Base-by-base conservation (phyloP, 106 monocot species). In the Chionographis japonica region DNA sequence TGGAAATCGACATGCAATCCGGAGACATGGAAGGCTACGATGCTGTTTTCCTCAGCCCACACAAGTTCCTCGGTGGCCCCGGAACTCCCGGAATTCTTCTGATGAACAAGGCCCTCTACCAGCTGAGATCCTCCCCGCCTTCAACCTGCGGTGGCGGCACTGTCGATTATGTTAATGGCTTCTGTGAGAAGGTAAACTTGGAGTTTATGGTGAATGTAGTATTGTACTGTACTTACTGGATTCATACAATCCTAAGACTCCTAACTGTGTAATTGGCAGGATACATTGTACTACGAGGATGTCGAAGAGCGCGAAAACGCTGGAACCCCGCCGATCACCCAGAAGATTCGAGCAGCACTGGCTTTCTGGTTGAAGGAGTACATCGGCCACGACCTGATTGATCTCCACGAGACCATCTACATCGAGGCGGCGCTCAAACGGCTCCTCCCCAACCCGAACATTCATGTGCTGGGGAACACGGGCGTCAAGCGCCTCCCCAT, bases 231-330 rank as follows among this genome's bases (percentile, higher is more conserved):
- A 27, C 27, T 27, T 27, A 27, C 0, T 27, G 27, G 27, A 27
- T 27, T 27, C 27, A 27, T 27, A 27, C 27, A 27, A 27, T 27
- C 27, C 27, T 27, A 27, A 27, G 27, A 27, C 27, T 0, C 27
- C 27, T 27, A 27, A 27, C 27, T 27, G 27, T 27, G 27, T 27
- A 27, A 27, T 27, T 27, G 27, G 27, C 42, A 71, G 60, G 75
- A 68, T 36, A 75, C 68, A 2, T 19, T 75, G 15, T 75, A 75
- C 67, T 53, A 49, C 53, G 52, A 67, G 0, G 52, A 68, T 12
- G 12, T 68, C 8, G 75, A 68, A 65, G 75, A 75, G 61, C n/a
- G 75, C 17, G 75, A 75, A 37, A 60, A 75, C 49, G 67, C 75
- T 2, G 75, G 75, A 38, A 75, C 75, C 18, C 74, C 27, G 27